Base-by-base conservation (phyloP, 257 asterid genomes). In the Phtheirospermum japonicum region DNA sequence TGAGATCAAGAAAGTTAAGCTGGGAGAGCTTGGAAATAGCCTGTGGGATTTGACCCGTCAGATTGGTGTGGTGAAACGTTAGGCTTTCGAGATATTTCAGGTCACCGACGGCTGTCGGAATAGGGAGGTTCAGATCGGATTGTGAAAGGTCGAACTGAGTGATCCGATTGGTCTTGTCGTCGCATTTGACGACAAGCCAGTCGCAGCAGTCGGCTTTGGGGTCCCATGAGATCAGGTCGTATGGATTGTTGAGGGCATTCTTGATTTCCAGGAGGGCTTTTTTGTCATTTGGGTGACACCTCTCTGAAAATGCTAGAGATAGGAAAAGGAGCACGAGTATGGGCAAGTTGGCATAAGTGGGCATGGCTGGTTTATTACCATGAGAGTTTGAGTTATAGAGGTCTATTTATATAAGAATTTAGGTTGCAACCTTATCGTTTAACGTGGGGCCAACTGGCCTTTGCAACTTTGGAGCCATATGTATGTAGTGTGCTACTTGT, bases 271-370 rank as follows among this genome's bases (percentile, higher is more conserved):
- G 64, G 12, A 87, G 86, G 45, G 59, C 85, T 13, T 72, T 68
- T 54, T 82, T 84, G 80, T 87, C 95, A 9, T 79, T 67, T 33
- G 90, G 82, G 64, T 87, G 63, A 72, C 95, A 80, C 30, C 67
- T 77, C 14, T 65, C 73, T 3, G 79, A 46, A 51, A 75, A 65
- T 4, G 61, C 61, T 0, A 62, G 60, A 13, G 60, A 53, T 17
- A 18, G 23, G 5, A 64, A 42, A 28, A 36, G 32, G 31, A 80
- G 31, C 10, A 49, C 48, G 17, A 68, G 34, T 9, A 11, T 17
- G 71, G 61, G 17, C 2, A 62, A 0, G 0, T 54, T 39, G 65
- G 43, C 10, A 42, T 13, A 53, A 8, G 5, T 23, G 36, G 65
- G 9, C 59, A 66, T 72, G 43, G 67, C 4, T 42, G 64, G 43